These are phyloP conservation scores for Penicillium corylophilum DNA, from an alignment of 2,329 filamentous ascomycete species.

Conservation along the genomic window DNA sequence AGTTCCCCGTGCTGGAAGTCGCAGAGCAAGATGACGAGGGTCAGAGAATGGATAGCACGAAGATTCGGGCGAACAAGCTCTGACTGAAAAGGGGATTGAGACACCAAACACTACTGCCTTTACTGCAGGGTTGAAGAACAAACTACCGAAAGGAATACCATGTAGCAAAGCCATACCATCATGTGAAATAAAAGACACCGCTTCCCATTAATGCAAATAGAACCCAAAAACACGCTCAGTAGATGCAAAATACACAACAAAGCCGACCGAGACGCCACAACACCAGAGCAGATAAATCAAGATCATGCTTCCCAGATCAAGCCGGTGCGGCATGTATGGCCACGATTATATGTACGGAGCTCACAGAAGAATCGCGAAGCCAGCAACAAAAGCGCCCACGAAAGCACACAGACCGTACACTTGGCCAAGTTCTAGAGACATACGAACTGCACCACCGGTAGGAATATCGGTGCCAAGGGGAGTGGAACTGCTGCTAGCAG, in stretches of 20 bases:
- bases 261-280: neutral
- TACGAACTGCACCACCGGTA: slow-evolving; percentile 31
- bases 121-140: neutral
- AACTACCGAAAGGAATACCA: neutral
- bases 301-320: neutral
- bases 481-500: slow-evolving; percentile 32
- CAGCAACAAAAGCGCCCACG: slow-evolving; percentile 56
- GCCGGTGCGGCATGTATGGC: neutral
- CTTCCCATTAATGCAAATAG: slow-evolving; percentile 8
- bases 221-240: slow-evolving; percentile 14
- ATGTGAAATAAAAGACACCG: neutral
- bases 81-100: neutral
- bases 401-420: slow-evolving; percentile 58
- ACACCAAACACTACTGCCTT: neutral
- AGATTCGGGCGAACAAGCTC: slow-evolving; percentile 26
- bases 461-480: slow-evolving; percentile 33
- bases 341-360: neutral
- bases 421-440: slow-evolving; percentile 49
- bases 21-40: slow-evolving; percentile 80
- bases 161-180: neutral
- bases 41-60: slow-evolving; percentile 64
- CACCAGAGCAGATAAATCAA: neutral
- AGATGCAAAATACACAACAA: slow-evolving; percentile 14
- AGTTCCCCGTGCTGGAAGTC: slow-evolving; percentile 69
- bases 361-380: slow-evolving; percentile 57